Base-by-base conservation (phyloP, 1,284 basidiomycete genomes). In the Sporisorium exsertum region DNA sequence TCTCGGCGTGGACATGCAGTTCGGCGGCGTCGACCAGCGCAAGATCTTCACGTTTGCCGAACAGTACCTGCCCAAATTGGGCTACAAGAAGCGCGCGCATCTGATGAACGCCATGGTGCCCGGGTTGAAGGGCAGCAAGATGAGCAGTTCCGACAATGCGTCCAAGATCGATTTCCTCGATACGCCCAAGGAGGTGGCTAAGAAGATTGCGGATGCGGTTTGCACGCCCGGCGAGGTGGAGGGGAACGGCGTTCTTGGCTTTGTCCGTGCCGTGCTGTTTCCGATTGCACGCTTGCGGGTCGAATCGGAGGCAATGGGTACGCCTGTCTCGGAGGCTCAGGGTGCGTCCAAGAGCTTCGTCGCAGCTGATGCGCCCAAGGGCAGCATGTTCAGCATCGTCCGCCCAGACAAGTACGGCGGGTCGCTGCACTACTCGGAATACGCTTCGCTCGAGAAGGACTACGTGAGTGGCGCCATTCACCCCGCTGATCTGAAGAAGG, bases 11-110 rank as follows among this genome's bases (percentile, higher is more conserved):
- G 95, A 99, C 86, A 96, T 99, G 88, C 97, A 99, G 86, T 99
- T 99, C 77, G 97, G 97, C 32, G 96, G 97, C 71, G 91, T 95
- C 9, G 97, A 99, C 85, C 96, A 97, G 93, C 92, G 97, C 65
- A 99, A 99, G 88, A 99, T 99, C 86, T 99, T 99, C 87, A 97
- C 94, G 35, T 96, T 96, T 85, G 96, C 97, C 10, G 95, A 98
- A 83, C 90, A 93, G 82, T 95, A 94, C 89, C 91, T 99, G 58
- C 97, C 96, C 3, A 90, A 91, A 70, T 89, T 99, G 24, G 96
- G 97, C 27, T 99, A 98, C 88, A 88, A 88, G 56, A 97, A 98
- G 87, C 93, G 97, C 50, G 93, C 95, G 0, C 96, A 99, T 86
- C 89, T 99, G 40, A 99, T 99, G 96, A 99, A 97, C 87, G 88